phyloP scores from a whole-genome alignment of 768 basidiomycete genomes.

The Auricularia sp. region DNA sequence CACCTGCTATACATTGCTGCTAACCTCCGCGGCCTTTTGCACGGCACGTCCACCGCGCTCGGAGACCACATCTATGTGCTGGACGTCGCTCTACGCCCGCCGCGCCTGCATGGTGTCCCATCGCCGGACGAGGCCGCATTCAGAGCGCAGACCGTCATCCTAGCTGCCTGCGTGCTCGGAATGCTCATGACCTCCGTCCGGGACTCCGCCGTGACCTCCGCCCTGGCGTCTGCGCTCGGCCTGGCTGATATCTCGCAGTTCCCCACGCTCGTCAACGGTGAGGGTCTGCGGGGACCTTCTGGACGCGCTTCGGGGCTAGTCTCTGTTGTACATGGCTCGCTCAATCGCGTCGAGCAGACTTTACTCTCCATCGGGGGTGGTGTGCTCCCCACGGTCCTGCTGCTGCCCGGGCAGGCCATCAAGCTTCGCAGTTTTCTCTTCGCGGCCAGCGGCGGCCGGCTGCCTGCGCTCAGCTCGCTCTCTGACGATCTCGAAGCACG shows the following conservation, averaged over 20 bases:
- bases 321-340: conserved; percentile 25
- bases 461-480: conserved; percentile 25
- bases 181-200: conserved; percentile 21
- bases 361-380: conserved; percentile 28
- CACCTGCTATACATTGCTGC: conserved; percentile 35
- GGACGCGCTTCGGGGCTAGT: conserved; percentile 16
- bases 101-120: conserved; percentile 7
- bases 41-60: conserved; percentile 19
- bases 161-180: conserved; percentile 30
- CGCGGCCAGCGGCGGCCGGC: conserved; percentile 21
- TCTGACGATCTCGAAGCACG: conserved; percentile 19
- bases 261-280: conserved; percentile 19
- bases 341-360: conserved; percentile 23
- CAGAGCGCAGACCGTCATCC: conserved; percentile 29
- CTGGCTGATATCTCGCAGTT: conserved; percentile 17
- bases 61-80: conserved; percentile 33
- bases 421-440: conserved; percentile 30
- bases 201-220: conserved; percentile 14
- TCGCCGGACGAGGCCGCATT: conserved; percentile 16
- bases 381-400: conserved; percentile 31
- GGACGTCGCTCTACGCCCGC: conserved; percentile 31
- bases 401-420: conserved; percentile 31
- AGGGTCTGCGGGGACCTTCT: conserved; percentile 10
- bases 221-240: conserved; percentile 15
- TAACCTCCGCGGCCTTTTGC: conserved; percentile 24